Percentiles rank a stretch among this genome's conserved stretches.
These are phyloP conservation scores for Skeletonema potamos DNA, from an alignment of 108 stramenopile species.

Conservation along the genomic window DNA sequence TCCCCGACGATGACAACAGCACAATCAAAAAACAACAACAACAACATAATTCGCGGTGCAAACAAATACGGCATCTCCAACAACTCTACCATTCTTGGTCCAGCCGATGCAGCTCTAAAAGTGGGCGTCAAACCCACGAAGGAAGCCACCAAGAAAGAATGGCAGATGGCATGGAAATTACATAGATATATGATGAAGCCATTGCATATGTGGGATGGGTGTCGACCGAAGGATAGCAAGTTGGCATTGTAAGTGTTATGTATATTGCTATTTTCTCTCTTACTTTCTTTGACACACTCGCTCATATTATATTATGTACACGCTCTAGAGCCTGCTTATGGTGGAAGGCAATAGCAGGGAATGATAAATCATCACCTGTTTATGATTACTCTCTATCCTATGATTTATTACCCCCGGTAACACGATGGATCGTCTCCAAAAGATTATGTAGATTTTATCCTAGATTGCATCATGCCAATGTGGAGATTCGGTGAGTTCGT, in stretches of 20 bases:
- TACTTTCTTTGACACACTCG: no score
- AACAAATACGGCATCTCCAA: slow-evolving; percentile 12
- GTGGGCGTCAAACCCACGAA: slow-evolving; percentile 46
- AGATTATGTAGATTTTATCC: slow-evolving; percentile 53
- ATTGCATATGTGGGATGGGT: slow-evolving; percentile 54
- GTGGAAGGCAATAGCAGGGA: slow-evolving; percentile 73
- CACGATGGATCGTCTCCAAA: slow-evolving; percentile 43
- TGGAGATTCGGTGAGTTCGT: slow-evolving; percentile 52
- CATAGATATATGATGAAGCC: slow-evolving; percentile 42
- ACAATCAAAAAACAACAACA: no score
- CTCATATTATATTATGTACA: not conserved
- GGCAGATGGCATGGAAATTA: slow-evolving; percentile 63
- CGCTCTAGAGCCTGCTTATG: slow-evolving; percentile 51
- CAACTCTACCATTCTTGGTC: slow-evolving; percentile 44
- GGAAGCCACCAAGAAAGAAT: slow-evolving; percentile 42
- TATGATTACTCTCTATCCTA: slow-evolving; percentile 63
- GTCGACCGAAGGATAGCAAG: slow-evolving; percentile 51
- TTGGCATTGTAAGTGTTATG: slow-evolving; percentile 36
- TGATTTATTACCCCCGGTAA: slow-evolving; percentile 63
- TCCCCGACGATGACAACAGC: no score
- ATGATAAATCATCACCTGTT: slow-evolving; percentile 53
- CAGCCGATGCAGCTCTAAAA: slow-evolving; percentile 21
- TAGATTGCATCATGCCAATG: slow-evolving; percentile 72
- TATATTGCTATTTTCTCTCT: not conserved
- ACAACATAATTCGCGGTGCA: not conserved